Evolutionary conservation across 805 yeast genomes (phyloP).

Genomic region (Candida vaughaniae): DNA sequence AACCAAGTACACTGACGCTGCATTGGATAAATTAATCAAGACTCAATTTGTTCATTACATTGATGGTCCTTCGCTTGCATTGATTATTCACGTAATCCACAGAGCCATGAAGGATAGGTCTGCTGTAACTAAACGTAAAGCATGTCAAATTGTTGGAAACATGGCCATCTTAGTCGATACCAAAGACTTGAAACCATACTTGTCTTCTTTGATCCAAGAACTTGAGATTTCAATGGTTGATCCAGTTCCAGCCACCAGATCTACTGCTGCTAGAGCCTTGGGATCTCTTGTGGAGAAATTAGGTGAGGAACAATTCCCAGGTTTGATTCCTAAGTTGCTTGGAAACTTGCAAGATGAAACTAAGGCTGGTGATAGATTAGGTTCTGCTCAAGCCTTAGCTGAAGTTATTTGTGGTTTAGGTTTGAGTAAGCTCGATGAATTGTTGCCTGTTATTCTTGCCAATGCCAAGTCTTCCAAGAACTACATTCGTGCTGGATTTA

Average conservation of each 20-base stretch:
- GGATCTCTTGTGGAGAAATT: conserved; percentile 95
- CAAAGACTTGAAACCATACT: conserved; percentile 80
- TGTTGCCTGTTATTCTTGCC: conserved; percentile 74
- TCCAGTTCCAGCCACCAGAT: conserved; percentile 95
- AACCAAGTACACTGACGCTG: conserved; percentile 81
- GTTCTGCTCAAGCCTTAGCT: conserved; percentile 94
- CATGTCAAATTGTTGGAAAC: conserved; percentile 97
- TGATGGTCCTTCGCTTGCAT: conserved; percentile 96
- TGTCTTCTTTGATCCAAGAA: conserved; percentile 73
- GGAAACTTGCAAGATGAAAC: conserved; percentile 72
- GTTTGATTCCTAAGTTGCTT: conserved; percentile 76
- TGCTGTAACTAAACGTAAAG: conserved; percentile 88
- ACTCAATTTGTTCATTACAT: conserved; percentile 97
- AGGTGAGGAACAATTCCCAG: conserved; percentile 96
- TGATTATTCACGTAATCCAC: conserved; percentile 90
- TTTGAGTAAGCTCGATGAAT: conserved; percentile 78
- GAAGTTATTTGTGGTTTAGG: conserved; percentile 95
- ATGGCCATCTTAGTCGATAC: conserved; percentile 95
- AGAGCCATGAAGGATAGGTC: conserved; percentile 95
- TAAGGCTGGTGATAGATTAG: conserved; percentile 87
- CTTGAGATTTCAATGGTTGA: conserved; percentile 95
- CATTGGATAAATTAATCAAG: conserved; percentile 78
- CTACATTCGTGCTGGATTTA: conserved; percentile 84
- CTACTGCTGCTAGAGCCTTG: conserved; percentile 95
- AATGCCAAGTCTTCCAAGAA: conserved; percentile 67